phyloP scores from a whole-genome alignment of 2,329 filamentous ascomycete species.

The Penicillium vulpinum region DNA sequence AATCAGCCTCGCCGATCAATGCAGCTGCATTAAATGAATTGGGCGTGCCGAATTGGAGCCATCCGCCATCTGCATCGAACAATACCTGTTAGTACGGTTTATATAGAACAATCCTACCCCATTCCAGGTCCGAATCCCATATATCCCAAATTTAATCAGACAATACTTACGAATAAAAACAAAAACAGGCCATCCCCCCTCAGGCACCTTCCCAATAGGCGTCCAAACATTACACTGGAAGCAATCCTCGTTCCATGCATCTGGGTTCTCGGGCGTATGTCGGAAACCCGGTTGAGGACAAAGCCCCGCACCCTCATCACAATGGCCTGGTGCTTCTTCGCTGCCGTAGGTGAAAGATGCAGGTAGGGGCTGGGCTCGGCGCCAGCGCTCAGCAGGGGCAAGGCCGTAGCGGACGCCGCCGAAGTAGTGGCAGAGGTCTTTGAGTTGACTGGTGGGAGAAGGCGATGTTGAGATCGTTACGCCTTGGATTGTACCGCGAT shows the following conservation, averaged over 20 bases:
- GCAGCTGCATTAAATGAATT: constrained; percentile 49
- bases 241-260: constrained; percentile 54
- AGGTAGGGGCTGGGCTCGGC: constrained; percentile 50
- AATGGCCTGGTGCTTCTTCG: constrained; percentile 48
- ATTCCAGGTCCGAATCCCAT: background rate
- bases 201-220: constrained; percentile 48
- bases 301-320: constrained; percentile 39
- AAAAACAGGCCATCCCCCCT: constrained; percentile 56
- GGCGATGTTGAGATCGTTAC: constrained; percentile 43
- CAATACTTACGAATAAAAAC: constrained; percentile 55
- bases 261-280: constrained; percentile 26
- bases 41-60: constrained; percentile 57
- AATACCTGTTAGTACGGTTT: background rate
- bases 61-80: constrained; percentile 53
- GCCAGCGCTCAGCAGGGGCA: constrained; percentile 53
- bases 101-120: background rate
- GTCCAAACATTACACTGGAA: constrained; percentile 59
- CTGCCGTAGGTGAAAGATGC: constrained; percentile 54
- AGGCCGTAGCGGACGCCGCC: constrained; percentile 58
- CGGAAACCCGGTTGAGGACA: constrained; percentile 54
- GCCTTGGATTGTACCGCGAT: constrained; percentile 53
- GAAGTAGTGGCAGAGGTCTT: constrained; percentile 52
- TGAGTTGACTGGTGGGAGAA: constrained; percentile 24
- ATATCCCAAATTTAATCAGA: too few relatives aligned
- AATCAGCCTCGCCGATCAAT: constrained; percentile 52